phyloP scores from a whole-genome alignment of 352 stramenopile species.

The Pythium angustatum region DNA sequence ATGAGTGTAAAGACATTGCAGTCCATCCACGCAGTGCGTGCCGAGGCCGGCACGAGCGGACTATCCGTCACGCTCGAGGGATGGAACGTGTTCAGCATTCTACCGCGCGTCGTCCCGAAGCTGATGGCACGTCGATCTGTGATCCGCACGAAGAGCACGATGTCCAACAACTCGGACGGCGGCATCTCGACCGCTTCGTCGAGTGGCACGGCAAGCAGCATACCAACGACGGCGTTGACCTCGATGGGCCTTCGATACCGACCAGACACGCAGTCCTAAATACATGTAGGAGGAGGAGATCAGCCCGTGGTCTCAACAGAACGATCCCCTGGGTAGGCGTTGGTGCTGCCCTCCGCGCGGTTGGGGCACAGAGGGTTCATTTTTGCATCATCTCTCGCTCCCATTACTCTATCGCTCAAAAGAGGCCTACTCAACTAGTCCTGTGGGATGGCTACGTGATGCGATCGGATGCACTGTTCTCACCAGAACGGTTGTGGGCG shows the following conservation, averaged over 20 bases:
- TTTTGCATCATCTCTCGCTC: background rate
- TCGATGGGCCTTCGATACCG: background rate
- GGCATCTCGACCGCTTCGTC: background rate
- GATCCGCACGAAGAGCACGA: constrained; percentile 41
- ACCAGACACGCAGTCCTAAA: too few relatives aligned
- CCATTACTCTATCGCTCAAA: background rate
- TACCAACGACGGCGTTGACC: background rate
- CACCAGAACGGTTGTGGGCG: background rate
- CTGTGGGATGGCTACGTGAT: background rate
- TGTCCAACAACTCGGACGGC: constrained; percentile 20
- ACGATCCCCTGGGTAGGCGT: background rate
- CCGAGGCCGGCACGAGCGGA: constrained; percentile 66
- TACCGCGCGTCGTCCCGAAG: constrained; percentile 45
- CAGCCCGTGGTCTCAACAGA: constrained; percentile 2
- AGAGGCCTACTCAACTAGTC: background rate
- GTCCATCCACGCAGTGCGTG: constrained; percentile 50
- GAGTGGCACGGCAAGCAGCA: background rate
- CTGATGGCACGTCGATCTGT: constrained; percentile 32
- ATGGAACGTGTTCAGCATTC: constrained; percentile 63
- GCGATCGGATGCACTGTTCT: background rate
- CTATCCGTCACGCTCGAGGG: constrained; percentile 58
- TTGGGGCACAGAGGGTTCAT: background rate
- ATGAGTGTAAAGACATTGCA: constrained; percentile 48
- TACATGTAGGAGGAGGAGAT: constrained; percentile 1
- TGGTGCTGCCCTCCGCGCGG: constrained; percentile 3